These are phyloP conservation scores for Ustulina deusta DNA, from an alignment of 2,329 filamentous ascomycete species.

Conservation along the genomic window DNA sequence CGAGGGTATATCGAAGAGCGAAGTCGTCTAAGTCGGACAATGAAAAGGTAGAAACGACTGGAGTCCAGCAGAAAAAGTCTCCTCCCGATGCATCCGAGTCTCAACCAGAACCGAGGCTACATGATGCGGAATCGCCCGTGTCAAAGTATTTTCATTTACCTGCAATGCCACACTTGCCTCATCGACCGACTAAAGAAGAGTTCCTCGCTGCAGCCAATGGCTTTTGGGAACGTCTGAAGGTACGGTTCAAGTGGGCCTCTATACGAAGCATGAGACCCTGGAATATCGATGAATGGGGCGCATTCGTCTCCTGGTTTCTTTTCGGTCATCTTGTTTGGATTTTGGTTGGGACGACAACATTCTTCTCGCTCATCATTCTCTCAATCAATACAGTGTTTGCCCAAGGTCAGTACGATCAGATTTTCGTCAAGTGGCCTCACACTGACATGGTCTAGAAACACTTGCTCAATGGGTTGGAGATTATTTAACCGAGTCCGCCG, in stretches of 20 bases:
- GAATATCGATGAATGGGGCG: constrained; percentile 96
- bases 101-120: constrained; percentile 40
- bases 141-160: constrained; percentile 68
- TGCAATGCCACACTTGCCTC: constrained; percentile 75
- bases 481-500: constrained; percentile 93
- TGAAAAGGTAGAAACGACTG: constrained; percentile 38
- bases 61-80: constrained; percentile 40
- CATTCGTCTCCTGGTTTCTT: constrained; percentile 93
- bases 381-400: constrained; percentile 96
- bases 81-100: constrained; percentile 32
- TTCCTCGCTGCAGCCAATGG: constrained; percentile 90
- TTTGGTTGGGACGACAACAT: constrained; percentile 95
- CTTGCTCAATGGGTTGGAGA: constrained; percentile 94
- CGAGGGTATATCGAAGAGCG: constrained; percentile 46
- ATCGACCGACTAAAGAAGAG: constrained; percentile 93
- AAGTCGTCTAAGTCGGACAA: constrained; percentile 50
- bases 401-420: constrained; percentile 71
- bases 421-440: background rate
- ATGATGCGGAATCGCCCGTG: constrained; percentile 55
- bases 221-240: constrained; percentile 89
- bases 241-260: constrained; percentile 97
- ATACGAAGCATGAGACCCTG: constrained; percentile 94
- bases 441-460: constrained; percentile 72
- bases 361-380: constrained; percentile 91
- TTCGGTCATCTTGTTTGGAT: constrained; percentile 95